Conservation (phyloP, 2,329 filamentous ascomycete genomes). For the Atkinsonella texensis region DNA sequence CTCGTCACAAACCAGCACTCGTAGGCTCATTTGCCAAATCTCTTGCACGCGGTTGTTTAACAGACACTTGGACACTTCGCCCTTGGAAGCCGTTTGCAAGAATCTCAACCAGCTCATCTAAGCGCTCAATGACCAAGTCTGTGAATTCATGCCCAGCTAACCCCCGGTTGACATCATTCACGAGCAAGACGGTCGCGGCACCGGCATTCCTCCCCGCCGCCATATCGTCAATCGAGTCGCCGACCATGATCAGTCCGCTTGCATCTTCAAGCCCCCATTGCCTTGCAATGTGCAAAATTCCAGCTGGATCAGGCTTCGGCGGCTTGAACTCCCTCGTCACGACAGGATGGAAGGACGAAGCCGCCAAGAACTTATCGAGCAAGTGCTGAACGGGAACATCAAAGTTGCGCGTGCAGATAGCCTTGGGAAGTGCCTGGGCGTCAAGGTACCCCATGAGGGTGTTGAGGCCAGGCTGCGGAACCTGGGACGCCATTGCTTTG, state of each 20-base stretch:
- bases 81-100: slow-evolving; percentile 65
- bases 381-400: slow-evolving; percentile 66
- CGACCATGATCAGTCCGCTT: slow-evolving; percentile 49
- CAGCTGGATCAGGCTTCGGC: slow-evolving; percentile 80
- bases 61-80: slow-evolving; percentile 14
- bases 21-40: background rate
- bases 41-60: background rate
- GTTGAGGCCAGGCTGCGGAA: slow-evolving; percentile 68
- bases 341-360: slow-evolving; percentile 60
- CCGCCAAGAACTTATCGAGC: slow-evolving; percentile 60
- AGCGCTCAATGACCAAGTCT: slow-evolving; percentile 55
- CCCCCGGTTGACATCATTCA: slow-evolving; percentile 67
- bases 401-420: slow-evolving; percentile 91
- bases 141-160: slow-evolving; percentile 63
- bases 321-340: slow-evolving; percentile 73
- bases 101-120: slow-evolving; percentile 67
- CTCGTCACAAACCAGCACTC: slow-evolving; percentile 3
- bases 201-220: slow-evolving; percentile 73
- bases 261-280: slow-evolving; percentile 53
- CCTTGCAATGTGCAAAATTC: slow-evolving; percentile 74
- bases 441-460: slow-evolving; percentile 77
- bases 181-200: slow-evolving; percentile 78
- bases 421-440: slow-evolving; percentile 53
- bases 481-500: slow-evolving; percentile 65
- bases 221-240: slow-evolving; percentile 87